Percentiles rank a stretch among this genome's conserved stretches.
phyloP scores from a whole-genome alignment of 2,329 filamentous ascomycete genomes.

The Colletotrichum nymphaeae region DNA sequence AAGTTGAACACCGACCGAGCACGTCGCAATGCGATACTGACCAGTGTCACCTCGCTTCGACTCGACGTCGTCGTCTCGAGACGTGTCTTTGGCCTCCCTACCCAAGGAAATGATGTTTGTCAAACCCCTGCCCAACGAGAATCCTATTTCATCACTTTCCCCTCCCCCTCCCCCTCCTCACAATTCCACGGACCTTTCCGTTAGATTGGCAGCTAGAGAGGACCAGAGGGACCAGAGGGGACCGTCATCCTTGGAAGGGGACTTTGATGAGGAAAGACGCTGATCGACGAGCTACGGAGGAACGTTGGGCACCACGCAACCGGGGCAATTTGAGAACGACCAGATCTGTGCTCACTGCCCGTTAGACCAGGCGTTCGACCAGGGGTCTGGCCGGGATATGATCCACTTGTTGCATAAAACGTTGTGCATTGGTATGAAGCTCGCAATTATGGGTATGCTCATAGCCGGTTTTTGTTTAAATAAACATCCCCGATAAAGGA shows the following conservation, averaged over 20 bases:
- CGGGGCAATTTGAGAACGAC: constrained; percentile 11
- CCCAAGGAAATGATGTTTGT: constrained; percentile 32
- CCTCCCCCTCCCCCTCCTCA: constrained; percentile 14
- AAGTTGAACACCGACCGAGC: neutral
- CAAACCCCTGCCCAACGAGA: constrained; percentile 25
- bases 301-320: constrained; percentile 18
- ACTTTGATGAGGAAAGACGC: constrained; percentile 21
- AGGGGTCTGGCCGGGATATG: neutral
- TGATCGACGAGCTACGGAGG: constrained; percentile 29
- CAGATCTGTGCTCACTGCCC: neutral
- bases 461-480: neutral
- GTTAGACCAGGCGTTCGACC: neutral
- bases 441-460: neutral
- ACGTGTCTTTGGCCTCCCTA: neutral
- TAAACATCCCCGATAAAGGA: neutral
- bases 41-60: neutral
- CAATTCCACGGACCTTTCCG: constrained; percentile 21
- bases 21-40: neutral
- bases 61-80: neutral
- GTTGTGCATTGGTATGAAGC: neutral
- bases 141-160: constrained; percentile 16
- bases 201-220: constrained; percentile 23
- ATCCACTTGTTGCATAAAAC: constrained; percentile 1
- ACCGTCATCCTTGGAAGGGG: constrained; percentile 17
- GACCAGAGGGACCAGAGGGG: neutral